Conservation (phyloP, 306 rosid species). For the Biancaea sappan region DNA sequence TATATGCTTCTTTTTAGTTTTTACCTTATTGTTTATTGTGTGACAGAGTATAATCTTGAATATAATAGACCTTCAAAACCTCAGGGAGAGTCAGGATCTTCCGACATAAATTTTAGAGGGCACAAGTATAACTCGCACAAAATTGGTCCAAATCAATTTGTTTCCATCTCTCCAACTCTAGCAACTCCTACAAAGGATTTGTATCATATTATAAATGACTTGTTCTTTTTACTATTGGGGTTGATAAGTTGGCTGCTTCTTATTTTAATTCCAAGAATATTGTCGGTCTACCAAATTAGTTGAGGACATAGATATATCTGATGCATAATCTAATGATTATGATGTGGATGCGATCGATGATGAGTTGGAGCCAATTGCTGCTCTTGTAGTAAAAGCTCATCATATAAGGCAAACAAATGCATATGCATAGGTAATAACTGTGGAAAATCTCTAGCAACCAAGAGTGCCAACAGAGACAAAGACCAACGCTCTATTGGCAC, state of each 20-base stretch:
- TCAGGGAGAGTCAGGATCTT: constrained; percentile 32
- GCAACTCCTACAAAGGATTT: neutral
- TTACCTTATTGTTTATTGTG: constrained; percentile 4
- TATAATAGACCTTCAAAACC: constrained; percentile 38
- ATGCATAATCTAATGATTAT: constrained; percentile 56
- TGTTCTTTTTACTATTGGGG: neutral
- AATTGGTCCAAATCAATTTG: too few species aligned
- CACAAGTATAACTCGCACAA: constrained; percentile 82
- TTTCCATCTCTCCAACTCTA: too few species aligned
- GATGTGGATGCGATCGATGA: constrained; percentile 47
- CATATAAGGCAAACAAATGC: constrained; percentile 83
- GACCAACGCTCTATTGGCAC: constrained; percentile 60
- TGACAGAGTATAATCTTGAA: constrained; percentile 54
- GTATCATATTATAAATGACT: neutral
- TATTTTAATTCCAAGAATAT: constrained; percentile 52
- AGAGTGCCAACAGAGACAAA: constrained; percentile 79
- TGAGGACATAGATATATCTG: constrained; percentile 85
- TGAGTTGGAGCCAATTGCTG: constrained; percentile 78
- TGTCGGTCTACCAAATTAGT: constrained; percentile 61
- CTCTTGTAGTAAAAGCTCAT: constrained; percentile 68
- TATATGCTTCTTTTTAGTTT: neutral
- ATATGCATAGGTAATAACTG: constrained; percentile 59
- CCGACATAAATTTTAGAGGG: constrained; percentile 43
- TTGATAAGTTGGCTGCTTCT: constrained; percentile 10
- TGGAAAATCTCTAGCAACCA: constrained; percentile 54